These are phyloP conservation scores for Fibroporia radiculosa DNA, from an alignment of 768 basidiomycete genomes.

Conservation along the genomic window DNA sequence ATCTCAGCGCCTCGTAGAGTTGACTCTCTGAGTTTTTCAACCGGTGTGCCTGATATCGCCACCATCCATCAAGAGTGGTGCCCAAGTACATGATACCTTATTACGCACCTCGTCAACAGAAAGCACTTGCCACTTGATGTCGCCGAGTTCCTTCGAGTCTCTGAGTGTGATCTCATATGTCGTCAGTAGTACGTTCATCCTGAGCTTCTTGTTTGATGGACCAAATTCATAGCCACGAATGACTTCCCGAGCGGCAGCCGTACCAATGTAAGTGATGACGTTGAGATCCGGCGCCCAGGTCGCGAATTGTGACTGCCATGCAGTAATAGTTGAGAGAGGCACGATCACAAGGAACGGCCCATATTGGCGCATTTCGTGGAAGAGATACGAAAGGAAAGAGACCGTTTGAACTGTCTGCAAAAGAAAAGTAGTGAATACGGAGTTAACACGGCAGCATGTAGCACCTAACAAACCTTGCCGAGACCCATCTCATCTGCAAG, in stretches of 20 bases:
- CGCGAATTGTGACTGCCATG: conserved; percentile 94
- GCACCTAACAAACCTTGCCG: conserved; percentile 57
- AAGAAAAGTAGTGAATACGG: not conserved
- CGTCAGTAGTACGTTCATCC: conserved; percentile 95
- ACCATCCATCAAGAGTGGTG: too few species aligned
- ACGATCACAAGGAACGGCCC: conserved; percentile 98
- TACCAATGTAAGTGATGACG: conserved; percentile 95
- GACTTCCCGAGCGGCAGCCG: conserved; percentile 76
- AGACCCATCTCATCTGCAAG: conserved; percentile 99
- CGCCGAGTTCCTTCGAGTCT: conserved; percentile 79
- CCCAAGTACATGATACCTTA: too few species aligned
- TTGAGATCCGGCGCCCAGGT: conserved; percentile 96
- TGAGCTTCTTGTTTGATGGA: conserved; percentile 76
- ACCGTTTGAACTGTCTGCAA: conserved; percentile 90
- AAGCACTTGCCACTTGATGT: conserved; percentile 96
- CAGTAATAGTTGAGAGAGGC: conserved; percentile 94
- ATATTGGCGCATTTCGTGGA: conserved; percentile 86
- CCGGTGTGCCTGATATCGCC: conserved; percentile 75
- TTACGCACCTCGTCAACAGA: conserved; percentile 85
- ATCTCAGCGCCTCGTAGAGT: conserved; percentile 86
- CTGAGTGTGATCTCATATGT: conserved; percentile 95
- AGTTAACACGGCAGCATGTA: not conserved
- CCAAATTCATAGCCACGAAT: conserved; percentile 94
- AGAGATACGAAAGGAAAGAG: conserved; percentile 89
- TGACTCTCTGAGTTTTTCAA: conserved; percentile 98